Conservation (phyloP, 2,329 filamentous ascomycete species). For the Nothophoma quercina region DNA sequence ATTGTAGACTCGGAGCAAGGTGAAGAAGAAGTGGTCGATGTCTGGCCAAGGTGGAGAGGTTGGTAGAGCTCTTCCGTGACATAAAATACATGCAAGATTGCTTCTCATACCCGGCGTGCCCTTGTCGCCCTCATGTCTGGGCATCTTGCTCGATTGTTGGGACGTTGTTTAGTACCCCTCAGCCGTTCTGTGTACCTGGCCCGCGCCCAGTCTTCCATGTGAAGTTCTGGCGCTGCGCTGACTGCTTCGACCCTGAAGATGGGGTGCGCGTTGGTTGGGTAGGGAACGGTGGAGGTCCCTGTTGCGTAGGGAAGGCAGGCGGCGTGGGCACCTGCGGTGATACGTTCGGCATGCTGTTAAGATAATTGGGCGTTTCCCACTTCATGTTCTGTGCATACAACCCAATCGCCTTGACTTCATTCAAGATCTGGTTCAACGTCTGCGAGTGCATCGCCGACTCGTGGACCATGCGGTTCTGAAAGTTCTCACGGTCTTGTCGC, state of each 20-base stretch:
- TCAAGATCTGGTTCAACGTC: slow-evolving; percentile 36
- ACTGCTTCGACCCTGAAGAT: neutral
- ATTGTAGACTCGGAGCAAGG: slow-evolving; percentile 70
- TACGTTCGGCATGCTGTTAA: slow-evolving; percentile 12
- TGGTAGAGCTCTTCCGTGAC: slow-evolving; percentile 61
- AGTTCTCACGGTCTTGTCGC: slow-evolving; percentile 45
- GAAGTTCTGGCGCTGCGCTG: neutral
- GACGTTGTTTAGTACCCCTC: neutral
- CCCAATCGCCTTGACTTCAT: slow-evolving; percentile 37
- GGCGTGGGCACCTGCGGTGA: slow-evolving; percentile 9
- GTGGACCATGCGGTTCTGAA: slow-evolving; percentile 43
- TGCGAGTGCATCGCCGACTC: slow-evolving; percentile 44
- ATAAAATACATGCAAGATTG: neutral
- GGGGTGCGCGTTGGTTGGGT: neutral
- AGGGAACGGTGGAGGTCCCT: slow-evolving; percentile 6
- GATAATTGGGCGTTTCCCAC: slow-evolving; percentile 34
- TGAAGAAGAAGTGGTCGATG: slow-evolving; percentile 69
- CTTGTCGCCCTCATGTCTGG: neutral
- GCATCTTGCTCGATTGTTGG: neutral
- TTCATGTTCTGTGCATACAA: slow-evolving; percentile 37
- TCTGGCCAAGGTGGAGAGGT: slow-evolving; percentile 75
- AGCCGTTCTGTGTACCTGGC: slow-evolving; percentile 4
- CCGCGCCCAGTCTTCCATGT: slow-evolving; percentile 5
- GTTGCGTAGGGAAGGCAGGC: slow-evolving; percentile 22
- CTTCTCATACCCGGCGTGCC: too few relatives aligned